Percentiles rank a stretch among this genome's conserved stretches.
Evolutionary conservation across 2,329 filamentous ascomycete species (phyloP).

Genomic region (Colletotrichum simmondsii): DNA sequence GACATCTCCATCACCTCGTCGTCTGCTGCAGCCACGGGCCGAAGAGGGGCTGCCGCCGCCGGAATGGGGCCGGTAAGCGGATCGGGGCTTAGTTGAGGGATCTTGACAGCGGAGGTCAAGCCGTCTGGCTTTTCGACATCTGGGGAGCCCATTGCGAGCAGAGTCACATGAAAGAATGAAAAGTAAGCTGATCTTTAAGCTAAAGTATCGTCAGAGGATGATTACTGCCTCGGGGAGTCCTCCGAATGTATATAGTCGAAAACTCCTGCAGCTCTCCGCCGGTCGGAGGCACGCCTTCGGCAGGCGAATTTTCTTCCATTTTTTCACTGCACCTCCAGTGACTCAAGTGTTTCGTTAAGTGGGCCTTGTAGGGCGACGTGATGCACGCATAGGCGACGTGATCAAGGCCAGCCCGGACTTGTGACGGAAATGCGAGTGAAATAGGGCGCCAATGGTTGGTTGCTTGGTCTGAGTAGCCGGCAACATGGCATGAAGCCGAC

Average conservation of each 20-base stretch:
- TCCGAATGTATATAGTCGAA: constrained; percentile 8
- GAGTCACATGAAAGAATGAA: neutral
- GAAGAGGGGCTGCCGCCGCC: constrained; percentile 28
- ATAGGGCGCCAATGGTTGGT: neutral
- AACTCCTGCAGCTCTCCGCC: constrained; percentile 3
- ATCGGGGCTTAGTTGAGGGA: constrained; percentile 1
- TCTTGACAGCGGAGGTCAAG: neutral
- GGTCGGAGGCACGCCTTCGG: constrained; percentile 8
- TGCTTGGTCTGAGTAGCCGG: constrained; percentile 5
- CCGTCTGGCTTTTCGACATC: neutral
- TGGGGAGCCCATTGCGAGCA: neutral
- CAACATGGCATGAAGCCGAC: neutral
- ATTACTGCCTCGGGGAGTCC: neutral
- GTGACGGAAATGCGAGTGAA: neutral
- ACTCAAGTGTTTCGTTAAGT: constrained; percentile 22
- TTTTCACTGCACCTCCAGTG: constrained; percentile 10
- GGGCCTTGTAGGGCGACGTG: constrained; percentile 1
- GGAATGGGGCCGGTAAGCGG: constrained; percentile 23
- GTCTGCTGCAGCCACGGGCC: constrained; percentile 37
- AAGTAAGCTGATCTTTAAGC: neutral
- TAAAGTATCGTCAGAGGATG: neutral
- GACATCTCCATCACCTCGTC: constrained; percentile 36
- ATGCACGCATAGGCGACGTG: neutral
- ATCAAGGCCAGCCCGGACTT: constrained; percentile 1
- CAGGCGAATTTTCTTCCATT: constrained; percentile 2